A percentile compares a stretch with the other conserved stretches of the same genome.
Conservation (phyloP, 495 filamentous ascomycete species). For the Tuber aestivum region DNA sequence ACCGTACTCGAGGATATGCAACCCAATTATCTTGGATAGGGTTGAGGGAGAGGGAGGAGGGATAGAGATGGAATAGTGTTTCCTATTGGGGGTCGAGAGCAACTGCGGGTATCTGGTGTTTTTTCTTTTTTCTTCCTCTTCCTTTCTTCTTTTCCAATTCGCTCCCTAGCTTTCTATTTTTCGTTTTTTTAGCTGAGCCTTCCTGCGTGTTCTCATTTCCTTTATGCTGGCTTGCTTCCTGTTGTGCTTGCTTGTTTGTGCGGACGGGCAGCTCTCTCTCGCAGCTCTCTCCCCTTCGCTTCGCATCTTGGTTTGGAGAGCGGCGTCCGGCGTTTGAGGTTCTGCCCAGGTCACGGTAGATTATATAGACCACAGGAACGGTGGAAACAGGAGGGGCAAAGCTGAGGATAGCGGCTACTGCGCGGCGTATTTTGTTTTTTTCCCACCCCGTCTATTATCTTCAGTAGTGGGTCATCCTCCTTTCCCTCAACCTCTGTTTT, state of each 20-base stretch:
- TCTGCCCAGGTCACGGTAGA: not conserved
- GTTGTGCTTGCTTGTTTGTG: slow-evolving; percentile 10
- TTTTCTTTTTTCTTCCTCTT: slow-evolving; percentile 19
- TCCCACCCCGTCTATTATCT: slow-evolving; percentile 24
- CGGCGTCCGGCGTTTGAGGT: slow-evolving; percentile 18
- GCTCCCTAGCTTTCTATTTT: slow-evolving; percentile 1
- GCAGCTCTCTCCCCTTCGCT: slow-evolving; percentile 8
- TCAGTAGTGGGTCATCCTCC: slow-evolving; percentile 6
- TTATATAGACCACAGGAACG: not conserved
- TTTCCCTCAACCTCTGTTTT: slow-evolving; percentile 9
- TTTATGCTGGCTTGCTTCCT: slow-evolving; percentile 7
- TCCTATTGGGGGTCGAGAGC: slow-evolving; percentile 31
- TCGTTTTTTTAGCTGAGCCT: not conserved
- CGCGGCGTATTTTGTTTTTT: not conserved
- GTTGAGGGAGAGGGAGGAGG: not conserved
- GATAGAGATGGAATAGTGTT: slow-evolving; percentile 8
- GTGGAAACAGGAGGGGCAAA: slow-evolving; percentile 31
- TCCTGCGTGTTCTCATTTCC: slow-evolving; percentile 1
- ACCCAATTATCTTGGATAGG: not conserved
- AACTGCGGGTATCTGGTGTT: slow-evolving; percentile 32
- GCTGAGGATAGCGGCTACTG: slow-evolving; percentile 32
- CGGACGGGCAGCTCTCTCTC: slow-evolving; percentile 10
- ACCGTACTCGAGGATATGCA: not conserved
- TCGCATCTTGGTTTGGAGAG: slow-evolving; percentile 13
- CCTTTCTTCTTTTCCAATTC: slow-evolving; percentile 27